Evolutionary conservation across 257 asterid species (phyloP), one percentile per base, ranked within the genome.

Genomic region (Thymus mandschuricus): DNA sequence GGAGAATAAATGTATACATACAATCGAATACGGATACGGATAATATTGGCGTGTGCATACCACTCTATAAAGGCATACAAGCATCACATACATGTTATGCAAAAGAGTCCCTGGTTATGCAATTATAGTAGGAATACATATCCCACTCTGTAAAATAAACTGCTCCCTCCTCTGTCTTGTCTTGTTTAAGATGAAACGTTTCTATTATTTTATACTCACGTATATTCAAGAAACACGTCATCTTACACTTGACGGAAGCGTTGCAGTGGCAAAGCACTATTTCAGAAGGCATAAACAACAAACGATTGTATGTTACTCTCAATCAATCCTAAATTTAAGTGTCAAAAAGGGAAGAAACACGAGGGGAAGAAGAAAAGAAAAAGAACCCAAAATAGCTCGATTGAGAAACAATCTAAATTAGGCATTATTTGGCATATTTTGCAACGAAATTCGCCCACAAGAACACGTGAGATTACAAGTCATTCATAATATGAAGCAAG

Each of bases 231-330:
- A 21, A 21, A 21, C 21, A 21, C 21, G 21, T 21, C 21, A 21
- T 21, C 21, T 21, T 21, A 21, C 21, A 21, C 21, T 21, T 21
- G 6, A 61, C 45, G 41, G 11, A 35, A 30, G 29, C 33, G 57
- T 13, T 1, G 38, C 9, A 56, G 12, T 8, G 55, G 54, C 45
- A 5, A 59, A 58, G 40, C 52, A 49, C 30, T 10, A 2, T 3
- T 2, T 28, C 38, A 71, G 27, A 59, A 66, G 3, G 72, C 38
- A 30, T 65, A 46, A 46, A 45, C 58, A 45, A 10, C 13, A 54
- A 60, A 2, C 12, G 31, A 21, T 10, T 38, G 38, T 1, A 33
- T 57, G 13, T 12, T 4, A 45, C 40, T 21, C 40, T 49, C 48
- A 46, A 48, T 10, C 50, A 45, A 34, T 58, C 54, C 65, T 38